Base-by-base conservation (phyloP, 2,329 filamentous ascomycete genomes). In the Penicillium brevicompactum region DNA sequence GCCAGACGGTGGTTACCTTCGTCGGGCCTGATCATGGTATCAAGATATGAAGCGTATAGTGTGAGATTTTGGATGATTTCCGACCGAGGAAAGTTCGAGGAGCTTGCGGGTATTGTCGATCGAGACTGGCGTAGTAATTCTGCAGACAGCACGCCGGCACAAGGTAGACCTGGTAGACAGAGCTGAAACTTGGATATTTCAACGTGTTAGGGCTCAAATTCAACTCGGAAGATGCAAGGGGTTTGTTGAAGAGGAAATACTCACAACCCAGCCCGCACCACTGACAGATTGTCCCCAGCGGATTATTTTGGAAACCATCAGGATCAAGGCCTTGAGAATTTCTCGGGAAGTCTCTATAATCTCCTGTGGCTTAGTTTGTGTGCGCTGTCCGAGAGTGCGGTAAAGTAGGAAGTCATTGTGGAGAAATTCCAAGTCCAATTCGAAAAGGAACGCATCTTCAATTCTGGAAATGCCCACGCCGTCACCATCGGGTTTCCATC, bases 51-150 rank as follows among this genome's bases (percentile, higher is more conserved):
- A 1, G 61, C 59, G 46, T 70, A 69, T 10, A 69, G 51, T 11
- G 64, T 68, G 4, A 70, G 56, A 31, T 63, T 67, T 27, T 70
- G 68, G 18, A 70, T 70, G 8, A 68, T 55, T 18, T 68, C 61
- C 1, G 68, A 67, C 16, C 67, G 64, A 9, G 61, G 63, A 21
- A 67, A 61, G 2, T 7, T 46, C 6, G 22, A 18, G 9, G 42
- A 11, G 11, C 27, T 30, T 6, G 43, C 21, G 43, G 13, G 43
- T 7, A 45, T 30, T 10, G 44, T 22, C 2, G 51, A 31, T 11
- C 58, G 55, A 40, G 54, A 53, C 30, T 59, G 59, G 18, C 66
- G 61, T 2, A 70, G 62, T 27, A 70, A 57, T 42, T 70, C 68
- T 16, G 66, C 63, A 14, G 63, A 68, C 7, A 70, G 56, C 24